Percentiles rank a stretch among this genome's conserved stretches.
Conservation (phyloP, 2,329 filamentous ascomycete species). For the Phaeosphaeriaceae sp. region DNA sequence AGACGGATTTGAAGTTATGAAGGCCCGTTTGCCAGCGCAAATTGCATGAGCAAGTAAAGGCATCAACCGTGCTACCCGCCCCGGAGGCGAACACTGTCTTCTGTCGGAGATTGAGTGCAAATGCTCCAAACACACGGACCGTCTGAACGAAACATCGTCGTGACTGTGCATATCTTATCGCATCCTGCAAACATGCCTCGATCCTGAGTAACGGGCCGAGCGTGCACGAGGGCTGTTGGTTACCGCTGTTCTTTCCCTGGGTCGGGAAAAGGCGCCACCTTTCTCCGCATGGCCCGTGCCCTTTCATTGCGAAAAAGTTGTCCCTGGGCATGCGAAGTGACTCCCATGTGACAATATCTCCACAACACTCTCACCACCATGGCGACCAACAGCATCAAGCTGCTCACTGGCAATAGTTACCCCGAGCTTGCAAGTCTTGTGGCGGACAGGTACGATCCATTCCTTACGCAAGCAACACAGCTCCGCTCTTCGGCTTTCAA, state of each 20-base stretch:
- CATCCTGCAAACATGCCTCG: background rate
- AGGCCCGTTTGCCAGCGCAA: background rate
- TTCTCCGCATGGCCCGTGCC: slow-evolving; percentile 31
- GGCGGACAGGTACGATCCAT: slow-evolving; percentile 65
- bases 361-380: slow-evolving; percentile 52
- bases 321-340: background rate
- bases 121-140: background rate
- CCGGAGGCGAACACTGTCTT: background rate
- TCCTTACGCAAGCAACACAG: slow-evolving; percentile 2
- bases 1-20: background rate
- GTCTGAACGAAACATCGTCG: background rate
- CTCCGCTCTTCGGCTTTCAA: background rate
- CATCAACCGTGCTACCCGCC: background rate
- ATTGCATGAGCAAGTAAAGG: background rate
- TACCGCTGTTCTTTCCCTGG: slow-evolving; percentile 2
- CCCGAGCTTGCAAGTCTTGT: slow-evolving; percentile 75
- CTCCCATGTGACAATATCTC: slow-evolving; percentile 23
- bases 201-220: background rate
- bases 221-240: background rate
- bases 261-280: slow-evolving; percentile 18
- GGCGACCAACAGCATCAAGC: slow-evolving; percentile 77
- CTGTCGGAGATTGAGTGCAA: background rate
- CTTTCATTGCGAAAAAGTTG: slow-evolving; percentile 29
- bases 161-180: background rate
- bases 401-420: slow-evolving; percentile 78